Evolutionary conservation across 2,329 filamentous ascomycete genomes (phyloP).

Genomic region (Chrysoporthe cubensis): DNA sequence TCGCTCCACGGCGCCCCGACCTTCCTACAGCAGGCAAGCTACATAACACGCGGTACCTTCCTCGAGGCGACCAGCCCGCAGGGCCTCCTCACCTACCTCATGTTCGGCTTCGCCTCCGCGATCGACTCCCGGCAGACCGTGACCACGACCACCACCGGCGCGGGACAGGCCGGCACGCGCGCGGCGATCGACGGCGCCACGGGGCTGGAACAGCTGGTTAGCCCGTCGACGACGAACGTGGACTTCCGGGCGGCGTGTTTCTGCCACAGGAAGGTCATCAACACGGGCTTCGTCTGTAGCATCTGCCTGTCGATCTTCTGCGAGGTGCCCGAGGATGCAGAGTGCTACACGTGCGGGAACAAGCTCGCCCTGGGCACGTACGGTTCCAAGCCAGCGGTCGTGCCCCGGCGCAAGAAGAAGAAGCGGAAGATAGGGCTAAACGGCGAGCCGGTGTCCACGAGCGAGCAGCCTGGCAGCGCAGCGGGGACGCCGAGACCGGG

Average conservation of each 20-base stretch:
- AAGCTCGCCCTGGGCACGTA: constrained; percentile 76
- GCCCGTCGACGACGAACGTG: constrained; percentile 82
- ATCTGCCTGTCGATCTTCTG: constrained; percentile 97
- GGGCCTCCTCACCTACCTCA: constrained; percentile 87
- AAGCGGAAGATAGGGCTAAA: constrained; percentile 61
- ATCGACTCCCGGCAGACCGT: constrained; percentile 62
- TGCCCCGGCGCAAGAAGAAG: constrained; percentile 74
- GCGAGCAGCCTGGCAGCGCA: constrained; percentile 61
- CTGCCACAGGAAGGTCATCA: constrained; percentile 88
- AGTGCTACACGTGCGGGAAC: constrained; percentile 84
- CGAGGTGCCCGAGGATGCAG: constrained; percentile 61
- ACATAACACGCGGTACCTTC: constrained; percentile 64
- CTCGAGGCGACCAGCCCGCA: constrained; percentile 59
- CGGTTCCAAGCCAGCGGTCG: constrained; percentile 75
- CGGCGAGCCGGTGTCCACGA: constrained; percentile 45
- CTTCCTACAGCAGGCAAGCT: constrained; percentile 87
- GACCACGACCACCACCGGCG: constrained; percentile 33
- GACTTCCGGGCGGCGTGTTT: constrained; percentile 99
- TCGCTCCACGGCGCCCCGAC: constrained; percentile 85
- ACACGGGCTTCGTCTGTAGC: constrained; percentile 93
- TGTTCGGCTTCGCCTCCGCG: constrained; percentile 77
- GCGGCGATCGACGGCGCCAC: constrained; percentile 47
- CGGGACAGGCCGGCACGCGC: constrained; percentile 39
- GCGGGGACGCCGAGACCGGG: constrained; percentile 61
- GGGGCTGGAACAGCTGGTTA: constrained; percentile 61